Conservation (phyloP, 192 early-diverging fungal genomes). For the Coemansia sp. region DNA sequence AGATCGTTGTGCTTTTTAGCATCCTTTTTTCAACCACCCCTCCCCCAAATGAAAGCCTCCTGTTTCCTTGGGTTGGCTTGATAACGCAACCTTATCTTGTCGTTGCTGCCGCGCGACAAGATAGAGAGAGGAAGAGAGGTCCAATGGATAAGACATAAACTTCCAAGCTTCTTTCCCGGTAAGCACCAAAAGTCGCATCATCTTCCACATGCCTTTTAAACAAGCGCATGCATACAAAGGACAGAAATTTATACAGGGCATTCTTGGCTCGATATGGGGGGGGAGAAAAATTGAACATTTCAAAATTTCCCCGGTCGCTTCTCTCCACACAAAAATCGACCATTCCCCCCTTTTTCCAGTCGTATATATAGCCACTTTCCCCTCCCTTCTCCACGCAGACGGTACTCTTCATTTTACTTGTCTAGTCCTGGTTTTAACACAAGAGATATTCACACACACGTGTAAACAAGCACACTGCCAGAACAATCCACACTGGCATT, state of each 20-base stretch:
- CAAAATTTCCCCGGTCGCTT: not conserved
- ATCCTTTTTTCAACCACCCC: too few species aligned
- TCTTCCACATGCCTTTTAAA: too few species aligned
- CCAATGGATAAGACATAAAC: too few species aligned
- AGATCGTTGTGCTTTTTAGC: too few species aligned
- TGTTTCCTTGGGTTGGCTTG: too few species aligned
- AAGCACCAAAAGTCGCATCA: too few species aligned
- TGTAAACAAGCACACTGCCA: not conserved
- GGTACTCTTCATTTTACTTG: not conserved
- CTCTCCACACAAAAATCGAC: not conserved
- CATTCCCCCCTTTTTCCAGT: not conserved
- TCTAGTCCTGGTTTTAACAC: not conserved
- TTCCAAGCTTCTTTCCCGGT: too few species aligned
- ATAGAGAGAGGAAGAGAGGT: too few species aligned
- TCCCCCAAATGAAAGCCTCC: too few species aligned
- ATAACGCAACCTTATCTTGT: too few species aligned
- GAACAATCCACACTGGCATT: not conserved
- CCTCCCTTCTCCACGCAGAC: not conserved
- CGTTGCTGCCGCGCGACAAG: too few species aligned
- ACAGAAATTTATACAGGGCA: not conserved
- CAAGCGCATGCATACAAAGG: too few species aligned
- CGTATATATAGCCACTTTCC: constrained; percentile 7
- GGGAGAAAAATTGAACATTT: not conserved
- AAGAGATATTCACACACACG: not conserved
- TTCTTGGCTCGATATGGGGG: not conserved